Conservation (phyloP, 2,329 filamentous ascomycete species). For the Diaporthe sp. region DNA sequence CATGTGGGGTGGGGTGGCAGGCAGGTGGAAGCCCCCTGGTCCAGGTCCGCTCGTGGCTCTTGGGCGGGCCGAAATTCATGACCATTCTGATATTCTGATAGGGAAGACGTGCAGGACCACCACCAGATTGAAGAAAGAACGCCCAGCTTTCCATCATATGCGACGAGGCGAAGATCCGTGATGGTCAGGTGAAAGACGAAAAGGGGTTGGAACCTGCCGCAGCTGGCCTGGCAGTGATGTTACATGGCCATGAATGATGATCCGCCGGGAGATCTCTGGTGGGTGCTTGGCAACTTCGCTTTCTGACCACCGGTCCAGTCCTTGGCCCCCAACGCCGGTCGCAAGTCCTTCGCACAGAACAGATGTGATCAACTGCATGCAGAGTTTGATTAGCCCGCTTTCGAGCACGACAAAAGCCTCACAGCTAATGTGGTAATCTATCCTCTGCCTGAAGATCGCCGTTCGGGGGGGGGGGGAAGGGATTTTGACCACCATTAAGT, state of each 20-base stretch:
- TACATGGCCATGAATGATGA: conserved; percentile 12
- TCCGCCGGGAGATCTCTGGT: conserved; percentile 37
- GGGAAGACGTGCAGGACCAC: background rate
- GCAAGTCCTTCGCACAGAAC: conserved; percentile 8
- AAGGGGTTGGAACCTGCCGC: conserved; percentile 21
- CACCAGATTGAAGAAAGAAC: background rate
- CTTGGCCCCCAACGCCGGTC: conserved; percentile 18
- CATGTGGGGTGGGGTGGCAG: conserved; percentile 28
- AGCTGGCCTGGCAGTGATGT: conserved; percentile 16
- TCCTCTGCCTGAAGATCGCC: background rate
- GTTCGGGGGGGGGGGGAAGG: background rate
- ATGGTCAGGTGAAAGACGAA: background rate
- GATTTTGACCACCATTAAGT: background rate
- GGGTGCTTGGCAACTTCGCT: conserved; percentile 22
- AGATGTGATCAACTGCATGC: conserved; percentile 35
- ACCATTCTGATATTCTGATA: background rate
- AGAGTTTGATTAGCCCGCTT: conserved; percentile 8
- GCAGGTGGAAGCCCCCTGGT: background rate
- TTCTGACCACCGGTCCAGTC: conserved; percentile 28
- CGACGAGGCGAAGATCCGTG: background rate
- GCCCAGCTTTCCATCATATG: background rate
- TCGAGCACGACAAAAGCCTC: conserved; percentile 7
- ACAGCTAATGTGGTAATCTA: background rate
- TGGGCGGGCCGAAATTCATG: conserved; percentile 1
- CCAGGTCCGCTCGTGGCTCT: conserved; percentile 2